Base-by-base conservation (phyloP, 2,329 filamentous ascomycete genomes). In the Pleomassaria siparia region DNA sequence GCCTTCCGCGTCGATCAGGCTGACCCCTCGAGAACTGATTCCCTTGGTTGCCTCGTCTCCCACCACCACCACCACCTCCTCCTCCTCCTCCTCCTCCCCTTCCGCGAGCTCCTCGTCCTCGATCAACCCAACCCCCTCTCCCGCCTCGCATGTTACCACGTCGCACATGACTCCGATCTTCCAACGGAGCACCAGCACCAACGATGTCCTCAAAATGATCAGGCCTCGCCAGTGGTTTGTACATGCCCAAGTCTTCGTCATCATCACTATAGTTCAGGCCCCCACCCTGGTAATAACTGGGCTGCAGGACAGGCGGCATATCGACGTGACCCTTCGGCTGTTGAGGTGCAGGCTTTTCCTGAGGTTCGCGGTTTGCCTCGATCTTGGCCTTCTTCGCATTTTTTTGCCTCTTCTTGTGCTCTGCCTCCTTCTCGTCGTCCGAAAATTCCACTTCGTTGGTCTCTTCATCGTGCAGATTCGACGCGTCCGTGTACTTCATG, bases 381-480 rank as follows among this genome's bases (percentile, higher is more conserved):
- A 50, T 64, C 35, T 68, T 68, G 10, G 66, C 62, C 54, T 24
- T 26, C 72, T 78, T 76, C 68, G 80, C 78, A 78, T 84, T 86
- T 77, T 85, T 84, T 55, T 66, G 53, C 51, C 66, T 61, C 44
- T 67, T 67, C 62, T 74, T 95, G 66, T 90, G 84, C 59, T 91
- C 89, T 7, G 87, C 87, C 71, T 99, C 94, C 58, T 89, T 88
- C 72, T 99, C 94, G 62, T 99, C 94, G 58, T 99, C 94, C 0
- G 92, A 96, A 69, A 97, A 97, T 66, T 97, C 94, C 59, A 90
- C 82, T 67, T 97, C 92, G 29, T 95, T 89, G 25, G 88, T 81
- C 73, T 97, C 92, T 69, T 99, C 94, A 58, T 97, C 94, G 70
- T 96, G 88, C 45, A 96, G 80, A 66, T 97, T 97, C 43, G 90